These are phyloP conservation scores for Scalesia atractyloides DNA, from an alignment of 129 eudicot species.

Conservation along the genomic window DNA sequence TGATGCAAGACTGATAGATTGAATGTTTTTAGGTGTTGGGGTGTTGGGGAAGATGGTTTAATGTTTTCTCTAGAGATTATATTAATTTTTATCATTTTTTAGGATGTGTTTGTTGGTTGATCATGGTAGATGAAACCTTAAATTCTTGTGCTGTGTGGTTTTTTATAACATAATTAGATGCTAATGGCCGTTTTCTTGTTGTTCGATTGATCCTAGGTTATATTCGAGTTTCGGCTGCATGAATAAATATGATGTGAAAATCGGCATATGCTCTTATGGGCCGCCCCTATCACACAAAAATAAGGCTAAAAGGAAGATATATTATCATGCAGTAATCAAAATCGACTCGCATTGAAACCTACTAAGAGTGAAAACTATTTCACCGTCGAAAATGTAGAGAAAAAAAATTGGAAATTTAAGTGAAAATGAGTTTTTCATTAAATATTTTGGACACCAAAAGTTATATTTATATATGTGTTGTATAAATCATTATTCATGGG, in stretches of 20 bases:
- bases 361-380: too few species aligned
- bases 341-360: too few species aligned
- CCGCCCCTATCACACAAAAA: not conserved
- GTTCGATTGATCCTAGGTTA: not conserved
- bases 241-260: too few species aligned
- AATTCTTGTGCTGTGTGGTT: not conserved
- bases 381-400: too few species aligned
- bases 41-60: slow-evolving; percentile 38
- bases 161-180: not conserved
- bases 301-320: too few species aligned
- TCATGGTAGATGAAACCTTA: not conserved
- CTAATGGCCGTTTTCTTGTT: not conserved
- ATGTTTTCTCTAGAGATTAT: slow-evolving; percentile 11
- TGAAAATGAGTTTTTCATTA: too few species aligned
- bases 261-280: not conserved
- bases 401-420: too few species aligned
- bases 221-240: not conserved
- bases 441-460: too few species aligned
- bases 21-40: slow-evolving; percentile 21
- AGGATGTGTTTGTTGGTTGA: not conserved
- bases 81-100: not conserved
- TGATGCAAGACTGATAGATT: slow-evolving; percentile 29
- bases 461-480: too few species aligned
- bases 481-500: too few species aligned
- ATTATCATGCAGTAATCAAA: too few species aligned